Percentiles rank a stretch among this genome's conserved stretches.
These are phyloP conservation scores for Botryosphaeria dothidea DNA, from an alignment of 2,329 filamentous ascomycete genomes.

Conservation along the genomic window DNA sequence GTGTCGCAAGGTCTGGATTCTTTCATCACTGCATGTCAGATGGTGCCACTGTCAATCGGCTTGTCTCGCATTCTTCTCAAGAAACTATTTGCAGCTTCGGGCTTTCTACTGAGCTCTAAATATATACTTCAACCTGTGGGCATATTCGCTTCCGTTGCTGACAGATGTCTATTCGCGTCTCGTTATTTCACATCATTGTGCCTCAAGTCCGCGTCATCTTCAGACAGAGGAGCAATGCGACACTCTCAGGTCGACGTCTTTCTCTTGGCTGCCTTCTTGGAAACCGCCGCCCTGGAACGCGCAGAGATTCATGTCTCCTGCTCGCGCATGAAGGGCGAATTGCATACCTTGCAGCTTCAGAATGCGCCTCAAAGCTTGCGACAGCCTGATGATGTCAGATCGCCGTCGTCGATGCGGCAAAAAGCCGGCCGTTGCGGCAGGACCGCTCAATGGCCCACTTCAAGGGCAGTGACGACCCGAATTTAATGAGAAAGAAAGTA, in stretches of 20 bases:
- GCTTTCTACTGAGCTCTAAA: background rate
- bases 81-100: background rate
- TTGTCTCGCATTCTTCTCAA: background rate
- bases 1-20: background rate
- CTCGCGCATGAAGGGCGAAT: background rate
- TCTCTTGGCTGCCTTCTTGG: background rate
- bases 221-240: background rate
- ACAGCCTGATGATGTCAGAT: constrained; percentile 8
- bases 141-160: background rate
- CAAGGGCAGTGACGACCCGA: background rate
- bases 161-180: background rate
- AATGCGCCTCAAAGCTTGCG: background rate
- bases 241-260: background rate
- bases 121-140: background rate
- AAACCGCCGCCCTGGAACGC: background rate
- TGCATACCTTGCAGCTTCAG: background rate
- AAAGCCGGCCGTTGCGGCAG: background rate
- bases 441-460: background rate
- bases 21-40: background rate
- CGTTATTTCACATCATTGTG: background rate
- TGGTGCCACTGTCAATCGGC: background rate
- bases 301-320: background rate
- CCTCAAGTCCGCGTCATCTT: constrained; percentile 7
- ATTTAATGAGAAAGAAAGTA: background rate
- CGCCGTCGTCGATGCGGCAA: background rate